Percentiles rank a stretch among this genome's conserved stretches.
Conservation (phyloP, 2,329 filamentous ascomycete species). For the Pseudofabraea citricarpa region DNA sequence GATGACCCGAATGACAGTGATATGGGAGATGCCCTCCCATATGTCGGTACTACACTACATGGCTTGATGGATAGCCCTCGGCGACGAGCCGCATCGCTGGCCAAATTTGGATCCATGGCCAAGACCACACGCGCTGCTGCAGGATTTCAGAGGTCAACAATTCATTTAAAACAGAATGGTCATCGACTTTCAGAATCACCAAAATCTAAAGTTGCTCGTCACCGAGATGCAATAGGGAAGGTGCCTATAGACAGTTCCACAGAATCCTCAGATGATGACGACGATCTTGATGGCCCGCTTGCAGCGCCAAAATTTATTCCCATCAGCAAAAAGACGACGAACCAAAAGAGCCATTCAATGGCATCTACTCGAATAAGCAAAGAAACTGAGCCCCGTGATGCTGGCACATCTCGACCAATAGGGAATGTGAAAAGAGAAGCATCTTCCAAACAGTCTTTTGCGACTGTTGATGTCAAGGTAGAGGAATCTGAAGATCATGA, state of each 20-base stretch:
- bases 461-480: too few relatives aligned
- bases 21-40: conserved; percentile 22
- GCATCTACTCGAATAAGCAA: not conserved
- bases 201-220: conserved; percentile 5
- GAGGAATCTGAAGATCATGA: too few relatives aligned
- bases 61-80: conserved; percentile 38
- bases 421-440: too few relatives aligned
- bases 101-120: conserved; percentile 15
- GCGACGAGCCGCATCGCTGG: conserved; percentile 25
- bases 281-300: conserved; percentile 24
- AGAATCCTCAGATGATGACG: conserved; percentile 18
- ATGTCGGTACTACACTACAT: conserved; percentile 34
- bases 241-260: conserved; percentile 5
- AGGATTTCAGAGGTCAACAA: conserved; percentile 21
- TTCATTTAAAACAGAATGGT: conserved; percentile 3
- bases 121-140: conserved; percentile 26
- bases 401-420: too few relatives aligned
- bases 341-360: not conserved
- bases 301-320: conserved; percentile 6
- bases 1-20: conserved; percentile 27
- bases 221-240: not conserved
- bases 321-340: not conserved
- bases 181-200: conserved; percentile 7
- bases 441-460: too few relatives aligned
- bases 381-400: not conserved